Evolutionary conservation across 441 rosid genomes (phyloP).

Genomic region (Adansonia rubrostipa): DNA sequence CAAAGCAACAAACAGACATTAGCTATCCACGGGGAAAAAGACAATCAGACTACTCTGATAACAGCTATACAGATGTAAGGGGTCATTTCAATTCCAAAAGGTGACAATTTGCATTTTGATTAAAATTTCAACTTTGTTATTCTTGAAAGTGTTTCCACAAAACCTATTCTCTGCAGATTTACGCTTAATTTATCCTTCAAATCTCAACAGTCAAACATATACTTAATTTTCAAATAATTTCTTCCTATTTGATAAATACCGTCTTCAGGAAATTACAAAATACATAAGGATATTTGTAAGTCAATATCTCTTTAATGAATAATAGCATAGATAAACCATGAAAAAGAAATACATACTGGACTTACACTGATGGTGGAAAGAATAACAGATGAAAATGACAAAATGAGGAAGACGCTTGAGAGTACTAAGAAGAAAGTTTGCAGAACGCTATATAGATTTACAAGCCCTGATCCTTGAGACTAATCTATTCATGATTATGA

Average conservation of each 20-base stretch:
- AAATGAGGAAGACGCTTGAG: neutral
- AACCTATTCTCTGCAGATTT: neutral
- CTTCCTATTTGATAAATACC: neutral
- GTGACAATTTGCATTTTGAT: neutral
- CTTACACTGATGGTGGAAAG: neutral
- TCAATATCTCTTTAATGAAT: neutral
- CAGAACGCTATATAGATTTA: neutral
- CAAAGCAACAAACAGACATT: conserved; percentile 26
- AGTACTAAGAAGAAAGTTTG: neutral
- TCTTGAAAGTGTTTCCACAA: neutral
- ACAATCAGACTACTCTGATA: neutral
- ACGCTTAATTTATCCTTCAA: neutral
- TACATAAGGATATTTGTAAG: neutral
- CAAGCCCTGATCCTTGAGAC: conserved; percentile 11
- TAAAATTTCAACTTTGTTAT: neutral
- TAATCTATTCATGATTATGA: neutral
- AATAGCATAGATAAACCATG: neutral
- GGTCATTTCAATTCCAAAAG: neutral
- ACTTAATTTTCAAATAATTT: conserved; percentile 8
- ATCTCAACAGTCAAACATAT: neutral
- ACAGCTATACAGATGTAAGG: neutral
- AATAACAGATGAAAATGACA: neutral
- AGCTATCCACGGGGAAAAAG: conserved; percentile 13
- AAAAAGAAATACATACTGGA: neutral
- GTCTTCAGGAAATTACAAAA: conserved; percentile 2